Base-by-base conservation (phyloP, 2,329 filamentous ascomycete genomes). In the Aureobasidium musti region DNA sequence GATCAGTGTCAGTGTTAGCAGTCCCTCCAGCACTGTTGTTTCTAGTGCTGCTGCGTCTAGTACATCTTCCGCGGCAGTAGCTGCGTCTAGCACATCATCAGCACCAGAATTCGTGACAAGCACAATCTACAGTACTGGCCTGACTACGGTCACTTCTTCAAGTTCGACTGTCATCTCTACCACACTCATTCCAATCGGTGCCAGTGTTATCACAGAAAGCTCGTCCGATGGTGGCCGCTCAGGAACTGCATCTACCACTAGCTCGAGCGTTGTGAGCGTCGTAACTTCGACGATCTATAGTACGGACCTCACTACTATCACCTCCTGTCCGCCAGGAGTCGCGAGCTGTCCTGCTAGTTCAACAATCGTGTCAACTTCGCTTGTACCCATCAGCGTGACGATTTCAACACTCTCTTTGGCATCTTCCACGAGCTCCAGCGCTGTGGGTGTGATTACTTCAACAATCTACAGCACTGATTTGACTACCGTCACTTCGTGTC, bases 1-100 rank as follows among this genome's bases (percentile, higher is more conserved):
- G 5, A 41, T 64, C 49, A 45, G 59, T 26, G 45, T 63, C 14
- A 59, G 23, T 14, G 47, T 67, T n/a, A 81, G 43, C 33, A 50
- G 43, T 45, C n/a, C 28, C n/a, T 43, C 47, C 3, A 63, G 47
- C 19, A 52, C 47, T 28, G 30, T 11, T 17, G 30, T 13, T 1
- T 53, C 50, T 35, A 61, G n/a, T n/a, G 43, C 30, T 7, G n/a
- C n/a, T n/a, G 28, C n/a, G 5, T 59, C 66, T 28, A 52, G 66
- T 65, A 19, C 64, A 39, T 39, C 35, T 39, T 39, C 35, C 14
- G 14, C 35, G 35, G 35, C 35, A 17, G 35, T 14, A 11, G 33
- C 64, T 35, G 53, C 66, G 19, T 47, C 56, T 21, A 60, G 23
- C 8, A 60, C 69, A 43, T 43, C 37, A 28, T 43, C 54, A 45